Base-by-base conservation (phyloP, 2,329 filamentous ascomycete species). In the Verticillium tricorpus region DNA sequence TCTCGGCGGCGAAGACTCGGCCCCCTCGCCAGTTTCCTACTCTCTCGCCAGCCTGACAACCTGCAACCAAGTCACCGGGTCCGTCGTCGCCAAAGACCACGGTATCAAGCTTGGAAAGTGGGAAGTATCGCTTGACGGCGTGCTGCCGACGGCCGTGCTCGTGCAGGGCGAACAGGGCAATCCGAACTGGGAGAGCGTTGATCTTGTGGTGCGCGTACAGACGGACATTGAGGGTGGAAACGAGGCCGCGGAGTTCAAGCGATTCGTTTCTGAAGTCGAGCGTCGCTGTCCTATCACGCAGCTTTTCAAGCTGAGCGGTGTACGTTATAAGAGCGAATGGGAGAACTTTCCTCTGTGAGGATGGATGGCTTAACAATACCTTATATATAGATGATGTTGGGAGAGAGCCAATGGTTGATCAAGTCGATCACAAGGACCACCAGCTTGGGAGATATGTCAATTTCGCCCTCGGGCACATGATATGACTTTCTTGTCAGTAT, bases 21-120 rank as follows among this genome's bases (percentile, higher is more conserved):
- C 68, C 3, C 70, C 70, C 2, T 71, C 70, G 1, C 70, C 70
- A 7, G 67, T 72, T n/a, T 65, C 69, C 12, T 72, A 71, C 64
- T 64, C 67, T 5, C 65, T 72, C 25, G 67, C 68, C 34, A 70
- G 68, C 58, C 67, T 72, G n/a, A 65, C 66, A 58, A 67, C 70
- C 11, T 72, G 70, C 66, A 71, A 69, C 58, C 70, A 72, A 39
- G 70, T 72, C 11, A 71, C 70, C 15, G 70, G 70, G 2, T 64
- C 60, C 39, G 64, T 71, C 1, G 70, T 72, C 12, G 70, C 70
- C 11, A 64, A 62, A 52, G 67, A 71, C 58, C 70, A 68, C 34
- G 68, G 67, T 19, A 67, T 71, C 58, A 65, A 60, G 59, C 59
- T 71, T 7, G 70, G 70, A 1, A 19, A 65, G 55, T 72, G 70